A percentile compares a stretch with the other conserved stretches of the same genome.
Evolutionary conservation across 2,329 filamentous ascomycete species (phyloP).

Genomic region (Trichoderma sp.): DNA sequence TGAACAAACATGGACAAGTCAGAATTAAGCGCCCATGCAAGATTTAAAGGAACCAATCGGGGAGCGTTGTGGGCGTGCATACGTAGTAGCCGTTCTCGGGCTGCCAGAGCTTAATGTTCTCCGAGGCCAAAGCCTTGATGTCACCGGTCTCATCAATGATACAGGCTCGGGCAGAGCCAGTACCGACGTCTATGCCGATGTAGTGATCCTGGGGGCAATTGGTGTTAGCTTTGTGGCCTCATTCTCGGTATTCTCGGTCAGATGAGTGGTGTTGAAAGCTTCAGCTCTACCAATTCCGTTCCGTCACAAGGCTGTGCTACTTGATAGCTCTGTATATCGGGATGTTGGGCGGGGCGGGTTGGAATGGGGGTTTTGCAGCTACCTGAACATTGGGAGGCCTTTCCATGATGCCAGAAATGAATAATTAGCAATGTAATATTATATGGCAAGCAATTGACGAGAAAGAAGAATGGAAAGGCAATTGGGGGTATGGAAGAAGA

Average conservation of each 20-base stretch:
- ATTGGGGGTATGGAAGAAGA: not conserved
- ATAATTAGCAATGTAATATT: constrained; percentile 23
- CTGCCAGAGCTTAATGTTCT: constrained; percentile 79
- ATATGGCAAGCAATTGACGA: constrained; percentile 20
- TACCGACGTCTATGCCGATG: constrained; percentile 93
- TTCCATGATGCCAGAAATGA: constrained; percentile 26
- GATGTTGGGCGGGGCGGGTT: not conserved
- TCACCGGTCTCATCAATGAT: constrained; percentile 91
- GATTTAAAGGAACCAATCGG: not conserved
- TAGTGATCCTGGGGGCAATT: constrained; percentile 52
- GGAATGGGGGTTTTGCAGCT: constrained; percentile 18
- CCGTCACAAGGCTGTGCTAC: not conserved
- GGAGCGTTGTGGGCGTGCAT: constrained; percentile 28
- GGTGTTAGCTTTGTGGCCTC: not conserved
- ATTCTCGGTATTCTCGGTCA: not conserved
- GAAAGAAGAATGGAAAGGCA: not conserved
- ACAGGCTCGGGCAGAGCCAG: constrained; percentile 90
- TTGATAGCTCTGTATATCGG: not conserved
- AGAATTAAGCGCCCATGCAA: not conserved
- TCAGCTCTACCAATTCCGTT: not conserved
- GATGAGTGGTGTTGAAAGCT: not conserved
- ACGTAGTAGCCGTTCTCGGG: constrained; percentile 74
- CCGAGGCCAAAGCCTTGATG: constrained; percentile 72
- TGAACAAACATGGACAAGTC: not conserved
- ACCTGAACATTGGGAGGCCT: constrained; percentile 38